These are phyloP conservation scores for Lepidium africanum DNA, from an alignment of 345 rosid genomes.

Conservation along the genomic window DNA sequence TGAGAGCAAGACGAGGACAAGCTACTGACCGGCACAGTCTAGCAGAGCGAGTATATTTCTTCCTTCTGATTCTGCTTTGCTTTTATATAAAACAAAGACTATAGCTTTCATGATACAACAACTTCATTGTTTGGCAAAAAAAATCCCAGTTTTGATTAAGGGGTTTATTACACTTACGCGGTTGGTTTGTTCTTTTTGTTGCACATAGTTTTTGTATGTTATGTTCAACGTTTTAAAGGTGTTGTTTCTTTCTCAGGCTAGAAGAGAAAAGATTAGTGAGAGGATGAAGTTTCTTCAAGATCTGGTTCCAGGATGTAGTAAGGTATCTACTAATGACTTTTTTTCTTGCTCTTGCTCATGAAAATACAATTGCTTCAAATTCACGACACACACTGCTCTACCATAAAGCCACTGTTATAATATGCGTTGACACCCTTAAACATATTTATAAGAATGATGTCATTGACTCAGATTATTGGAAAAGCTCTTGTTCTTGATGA, in stretches of 20 bases:
- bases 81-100: neutral
- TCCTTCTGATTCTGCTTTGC: neutral
- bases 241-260: slow-evolving; percentile 48
- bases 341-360: neutral
- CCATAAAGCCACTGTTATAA: neutral
- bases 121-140: neutral
- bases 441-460: neutral
- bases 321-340: slow-evolving; percentile 37
- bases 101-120: neutral
- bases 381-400: neutral
- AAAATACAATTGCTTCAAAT: neutral
- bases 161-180: neutral
- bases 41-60: slow-evolving; percentile 71
- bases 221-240: neutral
- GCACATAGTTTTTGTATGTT: neutral
- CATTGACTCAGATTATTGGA: slow-evolving; percentile 63
- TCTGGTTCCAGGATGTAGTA: slow-evolving; percentile 82
- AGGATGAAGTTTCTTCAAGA: slow-evolving; percentile 92
- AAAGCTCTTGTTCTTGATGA: slow-evolving; percentile 97
- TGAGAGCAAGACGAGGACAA: slow-evolving; percentile 95
- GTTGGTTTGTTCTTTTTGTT: neutral
- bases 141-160: neutral
- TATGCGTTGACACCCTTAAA: neutral
- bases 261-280: slow-evolving; percentile 94
- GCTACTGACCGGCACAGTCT: slow-evolving; percentile 98